Conservation (phyloP, 768 basidiomycete genomes). For the Boletus insuetus region DNA sequence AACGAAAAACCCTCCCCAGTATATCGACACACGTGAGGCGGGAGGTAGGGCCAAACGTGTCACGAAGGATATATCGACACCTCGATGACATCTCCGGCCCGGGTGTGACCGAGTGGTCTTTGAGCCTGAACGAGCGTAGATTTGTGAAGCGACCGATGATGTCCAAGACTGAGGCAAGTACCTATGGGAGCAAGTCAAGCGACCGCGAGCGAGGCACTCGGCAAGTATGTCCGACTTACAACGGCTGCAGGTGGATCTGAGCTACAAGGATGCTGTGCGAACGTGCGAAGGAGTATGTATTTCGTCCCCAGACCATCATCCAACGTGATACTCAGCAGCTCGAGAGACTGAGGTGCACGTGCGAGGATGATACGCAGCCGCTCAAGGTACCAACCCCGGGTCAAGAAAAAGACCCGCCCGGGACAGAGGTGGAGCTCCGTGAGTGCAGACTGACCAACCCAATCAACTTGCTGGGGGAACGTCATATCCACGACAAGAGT, state of each 20-base stretch:
- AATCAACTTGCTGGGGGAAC: not conserved
- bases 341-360: not conserved
- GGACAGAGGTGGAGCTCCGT: not conserved
- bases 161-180: not conserved
- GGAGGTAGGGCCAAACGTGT: not conserved
- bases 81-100: not conserved
- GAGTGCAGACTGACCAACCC: not conserved
- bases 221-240: not conserved
- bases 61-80: not conserved
- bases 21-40: not conserved
- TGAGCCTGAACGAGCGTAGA: constrained; percentile 3
- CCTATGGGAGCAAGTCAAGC: constrained; percentile 1
- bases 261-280: not conserved
- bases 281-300: too few relatives aligned
- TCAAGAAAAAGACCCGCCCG: too few relatives aligned
- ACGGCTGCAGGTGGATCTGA: not conserved
- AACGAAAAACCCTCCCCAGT: not conserved
- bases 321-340: constrained; percentile 3
- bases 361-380: not conserved
- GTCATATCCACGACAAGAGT: not conserved
- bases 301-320: not conserved
- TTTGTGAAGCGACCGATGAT: not conserved
- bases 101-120: too few relatives aligned
- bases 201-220: not conserved
- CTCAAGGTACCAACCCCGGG: not conserved